Base-by-base conservation (phyloP, 495 filamentous ascomycete species). In the Tuber indicum region DNA sequence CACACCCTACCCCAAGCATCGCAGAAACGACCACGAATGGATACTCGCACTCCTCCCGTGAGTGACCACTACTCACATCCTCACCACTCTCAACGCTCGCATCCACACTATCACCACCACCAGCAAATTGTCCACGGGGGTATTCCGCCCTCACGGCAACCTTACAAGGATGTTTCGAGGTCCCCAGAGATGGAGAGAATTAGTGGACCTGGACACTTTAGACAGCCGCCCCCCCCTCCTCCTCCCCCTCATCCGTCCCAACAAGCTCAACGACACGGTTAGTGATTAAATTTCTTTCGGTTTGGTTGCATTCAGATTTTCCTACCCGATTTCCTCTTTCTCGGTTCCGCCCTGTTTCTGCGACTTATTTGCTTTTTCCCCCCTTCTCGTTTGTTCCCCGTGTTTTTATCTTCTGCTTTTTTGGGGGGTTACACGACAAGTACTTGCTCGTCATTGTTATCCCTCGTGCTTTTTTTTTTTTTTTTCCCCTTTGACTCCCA, bases 181-280 rank as follows among this genome's bases (percentile, higher is more conserved):
- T 82, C 81, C 39, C 81, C 81, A 41, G 81, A 82, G 39, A 77
- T 82, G 45, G 81, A 82, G 42, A 82, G 81, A 39, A 79, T 82
- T 52, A n/a, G 70, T 74, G 81, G 79, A 41, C 79, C 79, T 17
- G 79, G 79, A 26, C 46, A 72, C n/a, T 81, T 77, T 36, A 80
- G 78, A 74, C 43, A 74, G 49, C 74, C 78, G 72, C 78, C 76
- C 36, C 78, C 78, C 39, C 79, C 77, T 39, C 77, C 75, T 32
- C 75, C 75, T 42, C 75, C 71, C 10, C 74, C 79, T 71, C 79
- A 81, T 74, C 74, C 71, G n/a, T 75, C 76, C 71, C 77, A 80
- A 45, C 78, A 79, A 62, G 52, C 71, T 49, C 77, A 80, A 46
- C 77, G 81, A 74, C 81, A 82, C 75, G 81, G 81, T 82, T 73